Evolutionary conservation across 164 flowering plant species (phyloP).

Genomic region (Magnolia sinica): DNA sequence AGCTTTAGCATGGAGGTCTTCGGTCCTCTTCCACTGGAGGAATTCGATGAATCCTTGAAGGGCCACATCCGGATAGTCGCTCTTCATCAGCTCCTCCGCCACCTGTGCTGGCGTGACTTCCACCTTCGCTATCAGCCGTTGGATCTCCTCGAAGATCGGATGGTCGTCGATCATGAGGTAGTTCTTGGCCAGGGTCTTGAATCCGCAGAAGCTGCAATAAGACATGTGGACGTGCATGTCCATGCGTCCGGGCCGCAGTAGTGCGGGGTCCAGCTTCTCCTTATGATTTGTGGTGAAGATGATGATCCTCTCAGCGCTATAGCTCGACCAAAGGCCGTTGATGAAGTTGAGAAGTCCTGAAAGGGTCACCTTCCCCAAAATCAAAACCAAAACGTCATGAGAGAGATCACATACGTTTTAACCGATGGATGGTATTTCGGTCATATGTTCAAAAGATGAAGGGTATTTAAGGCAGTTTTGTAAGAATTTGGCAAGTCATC

Average conservation of each 20-base stretch:
- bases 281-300: conserved; percentile 48
- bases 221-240: conserved; percentile 53
- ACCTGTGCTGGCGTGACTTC: conserved; percentile 49
- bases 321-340: conserved; percentile 47
- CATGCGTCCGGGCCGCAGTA: conserved; percentile 52
- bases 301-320: conserved; percentile 45
- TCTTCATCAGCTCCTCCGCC: conserved; percentile 53
- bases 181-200: conserved; percentile 40
- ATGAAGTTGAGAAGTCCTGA: conserved; percentile 46
- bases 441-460: neutral
- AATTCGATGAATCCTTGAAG: conserved; percentile 34
- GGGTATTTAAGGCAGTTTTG: neutral
- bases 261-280: conserved; percentile 39
- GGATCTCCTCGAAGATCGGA: conserved; percentile 18
- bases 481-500: too few relatives aligned
- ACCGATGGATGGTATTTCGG: neutral
- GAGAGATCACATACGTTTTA: neutral
- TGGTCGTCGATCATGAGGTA: conserved; percentile 33
- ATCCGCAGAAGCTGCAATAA: conserved; percentile 42
- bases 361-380: conserved; percentile 26
- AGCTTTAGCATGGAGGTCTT: conserved; percentile 15
- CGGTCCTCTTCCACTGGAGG: conserved; percentile 30
- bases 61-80: conserved; percentile 36
- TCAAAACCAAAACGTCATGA: neutral
- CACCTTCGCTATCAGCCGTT: conserved; percentile 21